Conservation (phyloP, 495 filamentous ascomycete genomes). For the Aspergillus egyptiacus region DNA sequence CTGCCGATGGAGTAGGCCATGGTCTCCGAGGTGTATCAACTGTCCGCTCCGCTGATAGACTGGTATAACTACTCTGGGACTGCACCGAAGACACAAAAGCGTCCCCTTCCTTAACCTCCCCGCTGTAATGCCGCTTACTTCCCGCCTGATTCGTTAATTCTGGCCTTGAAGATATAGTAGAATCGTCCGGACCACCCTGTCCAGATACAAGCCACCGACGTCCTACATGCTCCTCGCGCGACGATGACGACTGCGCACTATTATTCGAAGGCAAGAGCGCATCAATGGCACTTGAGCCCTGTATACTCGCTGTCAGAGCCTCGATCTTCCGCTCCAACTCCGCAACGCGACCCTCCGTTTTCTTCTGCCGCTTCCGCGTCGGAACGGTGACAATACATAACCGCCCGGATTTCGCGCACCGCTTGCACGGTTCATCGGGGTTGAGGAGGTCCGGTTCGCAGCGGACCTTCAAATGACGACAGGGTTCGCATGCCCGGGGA, state of each 20-base stretch:
- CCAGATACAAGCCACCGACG: conserved; percentile 17
- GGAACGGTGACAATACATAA: conserved; percentile 77
- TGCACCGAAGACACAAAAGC: conserved; percentile 14
- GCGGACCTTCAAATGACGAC: conserved; percentile 81
- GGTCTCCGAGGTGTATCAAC: conserved; percentile 7
- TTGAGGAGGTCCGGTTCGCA: conserved; percentile 65
- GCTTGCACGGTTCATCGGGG: conserved; percentile 64
- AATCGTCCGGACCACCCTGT: conserved; percentile 8
- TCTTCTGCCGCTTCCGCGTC: conserved; percentile 83
- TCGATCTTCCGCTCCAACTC: conserved; percentile 95
- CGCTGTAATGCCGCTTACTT: conserved; percentile 24
- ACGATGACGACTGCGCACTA: conserved; percentile 2
- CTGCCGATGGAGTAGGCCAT: conserved; percentile 7
- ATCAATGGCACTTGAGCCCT: conserved; percentile 50
- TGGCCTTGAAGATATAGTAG: conserved; percentile 2
- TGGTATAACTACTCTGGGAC: conserved; percentile 18
- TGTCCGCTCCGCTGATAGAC: conserved; percentile 25
- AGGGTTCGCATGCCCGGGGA: conserved; percentile 87
- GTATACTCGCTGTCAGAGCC: no score
- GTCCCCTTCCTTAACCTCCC: conserved; percentile 18
- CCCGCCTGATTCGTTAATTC: conserved; percentile 1
- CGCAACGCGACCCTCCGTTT: conserved; percentile 84
- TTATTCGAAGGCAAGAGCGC: conserved; percentile 9
- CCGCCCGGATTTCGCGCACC: conserved; percentile 78
- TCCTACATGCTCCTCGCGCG: conserved; percentile 9